Evolutionary conservation across 345 rosid species (phyloP), one percentile per base, ranked within the genome.

Genomic region (Excoecaria agallocha): DNA sequence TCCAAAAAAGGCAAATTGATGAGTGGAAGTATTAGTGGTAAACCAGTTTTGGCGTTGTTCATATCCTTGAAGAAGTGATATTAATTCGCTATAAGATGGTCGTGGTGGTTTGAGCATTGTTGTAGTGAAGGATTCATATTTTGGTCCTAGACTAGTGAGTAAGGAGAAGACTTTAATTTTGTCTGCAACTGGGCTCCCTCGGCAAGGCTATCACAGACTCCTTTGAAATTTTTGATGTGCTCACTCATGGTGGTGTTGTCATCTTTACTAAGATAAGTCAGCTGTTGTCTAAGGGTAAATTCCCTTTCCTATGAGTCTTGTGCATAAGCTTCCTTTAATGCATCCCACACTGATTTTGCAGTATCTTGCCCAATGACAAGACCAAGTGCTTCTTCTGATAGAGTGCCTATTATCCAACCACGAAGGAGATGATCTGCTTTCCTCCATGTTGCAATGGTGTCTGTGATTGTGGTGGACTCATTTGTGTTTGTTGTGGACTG

Each of bases 101-200:
- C 6, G 0, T 57, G n/a, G 74, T 55, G 72, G 72, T 38, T 71
- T 71, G 2, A 71, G 51, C 55, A 74, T 66, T 6, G 64, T 74
- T 37, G 63, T 65, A 19, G 52, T 55, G 10, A 74, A 74, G 6
- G 70, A 8, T 41, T 74, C 77, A 74, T n/a, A n/a, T n/a, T n/a
- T n/a, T n/a, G n/a, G n/a, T n/a, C n/a, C n/a, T n/a, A n/a, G n/a
- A n/a, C n/a, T n/a, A n/a, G n/a, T n/a, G n/a, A n/a, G n/a, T n/a
- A n/a, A n/a, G n/a, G n/a, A n/a, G n/a, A n/a, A n/a, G n/a, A n/a
- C n/a, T n/a, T n/a, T n/a, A n/a, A n/a, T n/a, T n/a, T n/a, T n/a
- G n/a, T n/a, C n/a, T n/a, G n/a, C n/a, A n/a, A n/a, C n/a, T n/a
- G n/a, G n/a, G n/a, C n/a, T n/a, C n/a, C n/a, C n/a, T n/a, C n/a